These are phyloP conservation scores for Verbascum thapsus DNA, from an alignment of 257 asterid genomes.

Conservation along the genomic window DNA sequence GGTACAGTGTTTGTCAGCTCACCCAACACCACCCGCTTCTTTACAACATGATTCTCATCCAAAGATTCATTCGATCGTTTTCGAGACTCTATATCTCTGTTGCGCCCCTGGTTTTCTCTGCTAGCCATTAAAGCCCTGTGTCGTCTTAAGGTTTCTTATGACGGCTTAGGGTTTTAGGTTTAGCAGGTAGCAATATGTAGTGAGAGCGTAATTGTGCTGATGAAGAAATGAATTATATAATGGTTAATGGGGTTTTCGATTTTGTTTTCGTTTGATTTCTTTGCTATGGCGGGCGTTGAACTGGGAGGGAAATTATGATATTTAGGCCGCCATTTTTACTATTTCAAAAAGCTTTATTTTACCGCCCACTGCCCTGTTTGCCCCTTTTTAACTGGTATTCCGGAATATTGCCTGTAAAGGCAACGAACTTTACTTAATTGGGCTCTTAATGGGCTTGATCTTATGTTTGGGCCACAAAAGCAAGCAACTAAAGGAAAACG, in stretches of 20 bases:
- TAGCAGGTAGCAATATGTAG: not conserved
- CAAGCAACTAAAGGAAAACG: too few relatives aligned
- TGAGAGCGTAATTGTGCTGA: not conserved
- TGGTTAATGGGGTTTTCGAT: not conserved
- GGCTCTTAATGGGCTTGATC: too few relatives aligned
- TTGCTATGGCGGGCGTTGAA: not conserved
- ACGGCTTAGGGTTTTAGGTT: slow-evolving; percentile 34
- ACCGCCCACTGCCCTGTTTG: slow-evolving; percentile 33
- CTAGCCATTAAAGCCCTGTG: slow-evolving; percentile 44
- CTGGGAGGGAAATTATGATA: not conserved
- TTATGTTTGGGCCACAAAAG: too few relatives aligned
- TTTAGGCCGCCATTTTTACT: slow-evolving; percentile 40
- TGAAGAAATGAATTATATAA: slow-evolving; percentile 9
- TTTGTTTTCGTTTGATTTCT: slow-evolving; percentile 18
- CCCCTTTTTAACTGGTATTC: too few relatives aligned
- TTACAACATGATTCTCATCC: slow-evolving; percentile 32
- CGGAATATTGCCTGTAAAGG: too few relatives aligned
- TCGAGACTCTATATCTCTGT: slow-evolving; percentile 34
- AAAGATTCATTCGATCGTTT: slow-evolving; percentile 44
- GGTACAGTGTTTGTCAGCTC: slow-evolving; percentile 56
- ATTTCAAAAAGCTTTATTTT: slow-evolving; percentile 37
- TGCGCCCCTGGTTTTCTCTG: slow-evolving; percentile 28
- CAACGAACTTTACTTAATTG: too few relatives aligned
- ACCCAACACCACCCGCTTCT: slow-evolving; percentile 67
- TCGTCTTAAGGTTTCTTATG: not conserved